A percentile compares a stretch with the other conserved stretches of the same genome.
These are phyloP conservation scores for Vicia faba DNA, from an alignment of 306 rosid species.

Conservation along the genomic window DNA sequence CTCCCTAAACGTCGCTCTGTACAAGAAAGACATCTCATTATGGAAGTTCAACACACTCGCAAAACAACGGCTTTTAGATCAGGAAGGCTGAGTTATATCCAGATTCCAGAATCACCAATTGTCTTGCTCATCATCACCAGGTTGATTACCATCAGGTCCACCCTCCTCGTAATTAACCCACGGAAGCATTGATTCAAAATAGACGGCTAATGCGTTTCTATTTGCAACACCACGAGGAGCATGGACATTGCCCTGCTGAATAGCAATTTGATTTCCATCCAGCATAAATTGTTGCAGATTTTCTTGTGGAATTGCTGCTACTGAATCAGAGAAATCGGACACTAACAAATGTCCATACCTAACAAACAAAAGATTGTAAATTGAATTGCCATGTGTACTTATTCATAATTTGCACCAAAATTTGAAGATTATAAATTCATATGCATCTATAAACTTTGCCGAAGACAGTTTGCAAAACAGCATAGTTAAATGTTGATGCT, in stretches of 20 bases:
- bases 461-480: constrained; percentile 14
- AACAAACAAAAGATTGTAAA: constrained; percentile 39
- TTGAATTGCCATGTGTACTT: not conserved
- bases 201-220: constrained; percentile 77
- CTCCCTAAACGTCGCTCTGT: constrained; percentile 38
- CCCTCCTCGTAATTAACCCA: constrained; percentile 83
- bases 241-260: constrained; percentile 54
- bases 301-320: constrained; percentile 80
- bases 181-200: constrained; percentile 89
- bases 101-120: constrained; percentile 42
- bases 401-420: constrained; percentile 16
- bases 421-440: constrained; percentile 18
- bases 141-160: constrained; percentile 48
- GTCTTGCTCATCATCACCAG: constrained; percentile 49
- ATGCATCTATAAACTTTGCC: not conserved
- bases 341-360: constrained; percentile 90
- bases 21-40: constrained; percentile 42
- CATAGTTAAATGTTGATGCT: constrained; percentile 4
- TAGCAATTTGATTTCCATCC: constrained; percentile 54
- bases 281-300: constrained; percentile 70
- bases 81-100: constrained; percentile 28
- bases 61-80: constrained; percentile 6
- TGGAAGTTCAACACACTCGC: constrained; percentile 20
- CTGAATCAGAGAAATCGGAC: constrained; percentile 83
- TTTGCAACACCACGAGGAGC: constrained; percentile 64